phyloP scores from a whole-genome alignment of 2,329 filamentous ascomycete genomes.

The Calonectria henricotiae region DNA sequence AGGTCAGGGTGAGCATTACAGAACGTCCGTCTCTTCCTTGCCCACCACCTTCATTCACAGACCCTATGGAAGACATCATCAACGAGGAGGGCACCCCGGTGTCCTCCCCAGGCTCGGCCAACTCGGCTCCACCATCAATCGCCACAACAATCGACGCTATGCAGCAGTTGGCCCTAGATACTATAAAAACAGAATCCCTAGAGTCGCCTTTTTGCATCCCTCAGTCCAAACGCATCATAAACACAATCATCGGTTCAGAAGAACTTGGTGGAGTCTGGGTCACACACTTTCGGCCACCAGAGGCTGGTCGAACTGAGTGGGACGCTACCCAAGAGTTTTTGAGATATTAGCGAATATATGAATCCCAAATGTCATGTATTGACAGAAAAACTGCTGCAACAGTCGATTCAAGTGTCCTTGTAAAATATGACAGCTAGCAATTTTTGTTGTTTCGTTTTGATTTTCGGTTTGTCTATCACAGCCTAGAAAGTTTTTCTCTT shows the following conservation, averaged over 20 bases:
- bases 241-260: conserved; percentile 51
- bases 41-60: conserved; percentile 39
- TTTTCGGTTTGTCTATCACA: too few species aligned
- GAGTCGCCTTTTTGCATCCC: conserved; percentile 54
- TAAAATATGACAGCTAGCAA: too few species aligned
- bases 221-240: conserved; percentile 53
- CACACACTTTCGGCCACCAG: conserved; percentile 54
- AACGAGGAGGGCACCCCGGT: conserved; percentile 11
- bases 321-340: conserved; percentile 53
- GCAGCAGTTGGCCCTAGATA: conserved; percentile 36
- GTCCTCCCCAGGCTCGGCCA: conserved; percentile 29
- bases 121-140: conserved; percentile 38
- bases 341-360: conserved; percentile 36
- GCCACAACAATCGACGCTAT: conserved; percentile 42
- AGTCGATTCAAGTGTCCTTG: not conserved
- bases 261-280: conserved; percentile 51
- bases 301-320: conserved; percentile 51
- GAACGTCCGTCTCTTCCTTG: conserved; percentile 36
- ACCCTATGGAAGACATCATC: conserved; percentile 35
- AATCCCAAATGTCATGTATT: not conserved
- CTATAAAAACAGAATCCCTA: conserved; percentile 33
- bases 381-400: not conserved
- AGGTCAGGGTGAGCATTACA: conserved; percentile 37
- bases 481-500: too few species aligned
- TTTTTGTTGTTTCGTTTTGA: too few species aligned